Conservation (phyloP, 139 green algal species). For the Haematococcus sp. region DNA sequence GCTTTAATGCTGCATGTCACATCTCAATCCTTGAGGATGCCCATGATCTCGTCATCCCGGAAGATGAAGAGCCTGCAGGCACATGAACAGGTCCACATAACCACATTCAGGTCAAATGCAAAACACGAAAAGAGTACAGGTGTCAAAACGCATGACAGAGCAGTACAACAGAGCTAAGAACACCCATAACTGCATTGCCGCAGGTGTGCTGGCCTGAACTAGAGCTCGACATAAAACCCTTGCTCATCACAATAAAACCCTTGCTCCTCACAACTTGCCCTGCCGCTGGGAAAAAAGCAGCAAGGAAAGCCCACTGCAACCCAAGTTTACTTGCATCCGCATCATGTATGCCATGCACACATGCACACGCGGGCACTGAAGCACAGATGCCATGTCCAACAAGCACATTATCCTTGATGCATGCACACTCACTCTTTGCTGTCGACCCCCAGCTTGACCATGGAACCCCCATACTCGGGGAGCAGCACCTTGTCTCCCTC, state of each 20-base stretch:
- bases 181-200: neutral
- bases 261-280: no score
- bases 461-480: constrained; percentile 91
- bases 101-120: neutral
- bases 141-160: no score
- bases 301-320: no score
- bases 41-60: constrained; percentile 60
- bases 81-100: neutral
- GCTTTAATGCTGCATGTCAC: no score
- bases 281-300: no score
- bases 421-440: constrained; percentile 85
- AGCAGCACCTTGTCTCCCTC: constrained; percentile 96
- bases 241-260: no score
- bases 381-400: neutral
- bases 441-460: constrained; percentile 81
- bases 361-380: no score
- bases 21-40: constrained; percentile 49
- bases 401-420: neutral
- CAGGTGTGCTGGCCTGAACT: no score
- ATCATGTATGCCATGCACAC: neutral
- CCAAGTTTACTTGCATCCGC: no score
- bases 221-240: no score
- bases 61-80: constrained; percentile 51
- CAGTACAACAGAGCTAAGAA: neutral
- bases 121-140: neutral